A percentile compares a stretch with the other conserved stretches of the same genome.
phyloP scores from a whole-genome alignment of 2,329 filamentous ascomycete genomes.

The Fusarium musae region DNA sequence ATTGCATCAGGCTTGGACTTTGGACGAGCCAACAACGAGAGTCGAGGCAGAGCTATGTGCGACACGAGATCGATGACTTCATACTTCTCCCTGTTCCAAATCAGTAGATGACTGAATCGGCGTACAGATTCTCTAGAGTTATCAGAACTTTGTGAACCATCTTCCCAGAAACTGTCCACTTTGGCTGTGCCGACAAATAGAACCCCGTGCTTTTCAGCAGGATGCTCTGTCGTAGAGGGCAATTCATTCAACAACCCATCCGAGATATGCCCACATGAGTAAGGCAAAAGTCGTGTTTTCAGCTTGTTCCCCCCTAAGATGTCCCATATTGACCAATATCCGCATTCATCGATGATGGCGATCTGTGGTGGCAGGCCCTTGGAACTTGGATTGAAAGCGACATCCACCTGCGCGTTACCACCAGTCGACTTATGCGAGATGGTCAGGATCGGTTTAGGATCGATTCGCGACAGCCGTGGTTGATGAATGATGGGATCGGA shows the following conservation, averaged over 20 bases:
- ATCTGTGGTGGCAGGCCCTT: constrained; percentile 66
- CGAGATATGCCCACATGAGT: constrained; percentile 57
- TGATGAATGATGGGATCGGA: constrained; percentile 24
- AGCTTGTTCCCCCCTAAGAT: constrained; percentile 56
- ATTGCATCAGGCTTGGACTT: constrained; percentile 55
- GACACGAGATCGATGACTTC: constrained; percentile 52
- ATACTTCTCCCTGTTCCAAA: constrained; percentile 53
- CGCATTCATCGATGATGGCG: constrained; percentile 72
- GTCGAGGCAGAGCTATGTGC: constrained; percentile 42
- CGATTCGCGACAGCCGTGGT: constrained; percentile 61
- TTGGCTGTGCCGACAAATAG: constrained; percentile 53
- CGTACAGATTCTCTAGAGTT: constrained; percentile 6
- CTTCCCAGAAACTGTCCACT: constrained; percentile 36
- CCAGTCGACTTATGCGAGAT: constrained; percentile 65
- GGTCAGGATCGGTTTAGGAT: constrained; percentile 64
- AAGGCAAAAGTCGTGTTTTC: constrained; percentile 50
- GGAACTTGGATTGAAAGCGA: constrained; percentile 69
- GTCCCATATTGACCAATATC: constrained; percentile 76
- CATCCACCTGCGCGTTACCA: constrained; percentile 67
- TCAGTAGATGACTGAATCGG: constrained; percentile 44
- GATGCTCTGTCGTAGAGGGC: constrained; percentile 45
- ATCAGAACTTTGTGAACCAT: constrained; percentile 17
- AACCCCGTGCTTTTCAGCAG: constrained; percentile 55
- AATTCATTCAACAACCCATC: constrained; percentile 52
- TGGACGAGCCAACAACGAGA: constrained; percentile 42